These are phyloP conservation scores for Salvia splendens DNA, from an alignment of 257 asterid species.

Conservation along the genomic window DNA sequence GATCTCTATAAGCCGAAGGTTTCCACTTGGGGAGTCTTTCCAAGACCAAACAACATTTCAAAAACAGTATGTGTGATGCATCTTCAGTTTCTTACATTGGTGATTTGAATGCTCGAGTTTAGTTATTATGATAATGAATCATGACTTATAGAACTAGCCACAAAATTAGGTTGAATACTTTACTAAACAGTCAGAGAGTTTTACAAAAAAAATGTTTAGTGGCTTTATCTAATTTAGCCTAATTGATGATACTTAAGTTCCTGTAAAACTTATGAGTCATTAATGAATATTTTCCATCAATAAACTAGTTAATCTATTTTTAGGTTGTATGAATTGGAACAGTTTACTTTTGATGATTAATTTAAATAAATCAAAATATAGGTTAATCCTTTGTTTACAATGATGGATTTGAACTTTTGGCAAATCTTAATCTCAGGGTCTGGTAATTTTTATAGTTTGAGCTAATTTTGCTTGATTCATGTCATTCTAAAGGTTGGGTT, in stretches of 20 bases:
- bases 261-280: neutral
- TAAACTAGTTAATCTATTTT: neutral
- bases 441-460: too few relatives aligned
- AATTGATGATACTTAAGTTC: conserved; percentile 9
- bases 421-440: too few relatives aligned
- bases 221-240: conserved; percentile 1
- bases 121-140: neutral
- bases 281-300: neutral
- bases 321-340: too few relatives aligned
- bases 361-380: too few relatives aligned
- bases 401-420: too few relatives aligned
- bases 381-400: too few relatives aligned
- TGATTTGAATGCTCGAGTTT: neutral
- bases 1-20: conserved; percentile 87
- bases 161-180: neutral
- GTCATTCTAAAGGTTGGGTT: too few relatives aligned
- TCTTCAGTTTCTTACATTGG: conserved; percentile 9
- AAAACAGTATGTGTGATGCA: conserved; percentile 54
- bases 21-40: conserved; percentile 98
- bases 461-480: too few relatives aligned
- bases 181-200: neutral
- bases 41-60: conserved; percentile 85
- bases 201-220: neutral
- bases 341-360: too few relatives aligned
- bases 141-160: neutral